Percentiles rank a stretch among this genome's conserved stretches.
phyloP scores from a whole-genome alignment of 345 rosid species.

The Erucastrum elatum region DNA sequence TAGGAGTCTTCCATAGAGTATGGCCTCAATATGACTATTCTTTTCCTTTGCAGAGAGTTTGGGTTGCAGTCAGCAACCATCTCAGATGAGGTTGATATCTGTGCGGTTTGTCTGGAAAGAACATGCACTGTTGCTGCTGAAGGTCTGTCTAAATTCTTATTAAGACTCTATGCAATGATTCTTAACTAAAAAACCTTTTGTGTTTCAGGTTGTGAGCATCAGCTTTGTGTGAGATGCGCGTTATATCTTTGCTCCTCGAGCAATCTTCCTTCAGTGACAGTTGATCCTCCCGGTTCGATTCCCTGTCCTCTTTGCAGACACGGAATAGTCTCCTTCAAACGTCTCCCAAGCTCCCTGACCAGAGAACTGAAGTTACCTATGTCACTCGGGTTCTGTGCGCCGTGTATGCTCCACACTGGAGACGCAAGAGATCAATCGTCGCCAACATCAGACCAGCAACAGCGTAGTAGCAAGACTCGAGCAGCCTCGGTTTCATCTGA shows the following conservation, averaged over 20 bases:
- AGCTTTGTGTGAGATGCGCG: constrained; percentile 91
- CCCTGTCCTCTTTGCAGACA: constrained; percentile 98
- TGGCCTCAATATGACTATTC: background rate
- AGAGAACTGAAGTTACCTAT: constrained; percentile 64
- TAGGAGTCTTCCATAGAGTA: background rate
- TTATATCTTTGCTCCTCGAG: constrained; percentile 91
- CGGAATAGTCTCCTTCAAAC: constrained; percentile 69
- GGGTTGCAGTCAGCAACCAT: constrained; percentile 69
- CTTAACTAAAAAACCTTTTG: background rate
- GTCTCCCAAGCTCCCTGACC: constrained; percentile 63
- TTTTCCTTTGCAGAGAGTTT: constrained; percentile 55
- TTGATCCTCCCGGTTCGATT: constrained; percentile 77
- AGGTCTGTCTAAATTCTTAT: constrained; percentile 45
- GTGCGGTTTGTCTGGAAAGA: constrained; percentile 96
- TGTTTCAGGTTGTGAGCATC: constrained; percentile 87
- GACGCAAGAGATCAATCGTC: constrained; percentile 60
- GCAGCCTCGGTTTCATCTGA: constrained; percentile 84
- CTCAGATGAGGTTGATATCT: constrained; percentile 74
- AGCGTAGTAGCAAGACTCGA: constrained; percentile 56
- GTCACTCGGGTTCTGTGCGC: constrained; percentile 85
- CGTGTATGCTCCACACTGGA: constrained; percentile 84
- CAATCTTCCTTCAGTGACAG: constrained; percentile 61
- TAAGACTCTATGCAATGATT: background rate
- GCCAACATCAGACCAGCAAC: constrained; percentile 53
- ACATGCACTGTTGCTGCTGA: constrained; percentile 88